These are phyloP conservation scores for Pleurotus salmoneostramineus DNA, from an alignment of 768 basidiomycete genomes.

Conservation along the genomic window DNA sequence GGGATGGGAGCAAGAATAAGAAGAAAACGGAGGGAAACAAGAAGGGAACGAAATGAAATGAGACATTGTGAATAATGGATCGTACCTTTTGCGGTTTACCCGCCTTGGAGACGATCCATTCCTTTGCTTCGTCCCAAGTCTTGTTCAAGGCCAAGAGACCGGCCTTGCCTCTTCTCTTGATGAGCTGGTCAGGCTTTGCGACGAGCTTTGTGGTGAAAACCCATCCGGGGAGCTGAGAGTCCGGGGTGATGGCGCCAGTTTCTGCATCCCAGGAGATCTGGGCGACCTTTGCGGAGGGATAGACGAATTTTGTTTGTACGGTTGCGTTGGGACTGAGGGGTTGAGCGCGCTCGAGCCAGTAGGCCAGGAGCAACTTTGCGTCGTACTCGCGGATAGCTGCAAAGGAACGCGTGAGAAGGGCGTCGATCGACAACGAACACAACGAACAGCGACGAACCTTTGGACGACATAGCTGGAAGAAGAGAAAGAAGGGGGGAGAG, in stretches of 20 bases:
- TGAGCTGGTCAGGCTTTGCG: slow-evolving; percentile 96
- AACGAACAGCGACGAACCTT: not conserved
- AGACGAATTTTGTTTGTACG: slow-evolving; percentile 56
- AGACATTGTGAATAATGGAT: slow-evolving; percentile 8
- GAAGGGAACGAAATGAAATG: not conserved
- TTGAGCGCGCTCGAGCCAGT: slow-evolving; percentile 94
- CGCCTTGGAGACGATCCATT: slow-evolving; percentile 85
- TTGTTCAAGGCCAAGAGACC: slow-evolving; percentile 95
- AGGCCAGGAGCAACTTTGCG: slow-evolving; percentile 94
- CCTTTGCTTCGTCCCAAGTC: slow-evolving; percentile 79
- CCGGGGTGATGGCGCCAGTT: slow-evolving; percentile 52
- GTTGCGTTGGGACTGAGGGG: slow-evolving; percentile 60
- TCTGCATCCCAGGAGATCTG: slow-evolving; percentile 81
- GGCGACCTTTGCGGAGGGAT: slow-evolving; percentile 74
- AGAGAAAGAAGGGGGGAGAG: not conserved
- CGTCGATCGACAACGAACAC: not conserved
- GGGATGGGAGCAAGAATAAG: not conserved
- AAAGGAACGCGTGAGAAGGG: not conserved
- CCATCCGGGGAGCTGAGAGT: slow-evolving; percentile 67
- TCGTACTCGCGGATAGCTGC: slow-evolving; percentile 92
- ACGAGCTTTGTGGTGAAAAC: slow-evolving; percentile 86
- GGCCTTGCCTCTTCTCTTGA: slow-evolving; percentile 99
- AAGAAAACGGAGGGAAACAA: not conserved
- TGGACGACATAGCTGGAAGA: slow-evolving; percentile 6
- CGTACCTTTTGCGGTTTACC: slow-evolving; percentile 90